These are phyloP conservation scores for Rubia balearica DNA, from an alignment of 305 asterid genomes.

Conservation along the genomic window DNA sequence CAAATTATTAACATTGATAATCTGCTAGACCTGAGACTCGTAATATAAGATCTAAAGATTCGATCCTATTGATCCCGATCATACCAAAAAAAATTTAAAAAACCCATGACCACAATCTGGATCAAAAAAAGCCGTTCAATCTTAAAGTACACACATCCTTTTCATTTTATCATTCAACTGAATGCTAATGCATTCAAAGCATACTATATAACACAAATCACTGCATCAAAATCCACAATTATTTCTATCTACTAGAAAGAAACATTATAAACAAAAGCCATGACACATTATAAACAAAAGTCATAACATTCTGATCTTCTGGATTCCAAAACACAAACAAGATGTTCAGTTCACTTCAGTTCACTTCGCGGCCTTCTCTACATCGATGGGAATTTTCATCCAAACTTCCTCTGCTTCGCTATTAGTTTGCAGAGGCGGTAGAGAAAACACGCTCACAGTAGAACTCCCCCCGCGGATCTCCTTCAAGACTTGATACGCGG, in stretches of 20 bases:
- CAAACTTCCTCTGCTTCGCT: slow-evolving; percentile 38
- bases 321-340: not conserved
- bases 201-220: not conserved
- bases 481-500: slow-evolving; percentile 54
- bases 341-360: not conserved
- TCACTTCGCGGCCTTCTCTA: slow-evolving; percentile 30
- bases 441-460: slow-evolving; percentile 52
- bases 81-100: too few relatives aligned
- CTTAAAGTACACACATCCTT: too few relatives aligned
- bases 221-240: not conserved
- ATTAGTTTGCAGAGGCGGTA: slow-evolving; percentile 50
- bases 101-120: too few relatives aligned
- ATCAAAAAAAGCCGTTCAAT: too few relatives aligned
- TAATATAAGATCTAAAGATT: too few relatives aligned
- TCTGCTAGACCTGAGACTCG: too few relatives aligned
- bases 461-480: slow-evolving; percentile 68
- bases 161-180: not conserved
- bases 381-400: slow-evolving; percentile 26
- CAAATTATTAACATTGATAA: too few relatives aligned
- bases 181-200: slow-evolving; percentile 1
- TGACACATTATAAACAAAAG: not conserved
- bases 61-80: too few relatives aligned
- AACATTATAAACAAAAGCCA: not conserved
- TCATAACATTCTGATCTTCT: not conserved
- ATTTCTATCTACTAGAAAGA: not conserved